phyloP scores from a whole-genome alignment of 108 stramenopile genomes.

The Cylindrotheca fusiformis region DNA sequence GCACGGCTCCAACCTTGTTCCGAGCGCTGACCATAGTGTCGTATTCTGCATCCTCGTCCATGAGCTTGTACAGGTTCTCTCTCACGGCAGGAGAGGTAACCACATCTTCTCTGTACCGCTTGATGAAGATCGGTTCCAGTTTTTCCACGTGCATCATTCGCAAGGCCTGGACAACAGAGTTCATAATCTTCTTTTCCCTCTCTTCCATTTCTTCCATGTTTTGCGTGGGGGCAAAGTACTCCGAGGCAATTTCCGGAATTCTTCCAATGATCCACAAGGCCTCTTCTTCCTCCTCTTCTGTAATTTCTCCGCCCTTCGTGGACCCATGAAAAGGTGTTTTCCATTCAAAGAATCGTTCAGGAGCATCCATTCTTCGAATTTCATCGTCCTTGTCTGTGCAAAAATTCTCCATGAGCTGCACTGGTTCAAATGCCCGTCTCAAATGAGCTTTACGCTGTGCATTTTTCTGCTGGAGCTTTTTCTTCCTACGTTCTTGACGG shows the following conservation, averaged over 20 bases:
- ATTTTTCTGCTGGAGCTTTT: constrained; percentile 40
- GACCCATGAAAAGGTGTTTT: constrained; percentile 46
- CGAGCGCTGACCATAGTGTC: constrained; percentile 64
- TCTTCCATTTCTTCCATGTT: constrained; percentile 42
- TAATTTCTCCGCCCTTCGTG: constrained; percentile 37
- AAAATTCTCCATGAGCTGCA: constrained; percentile 87
- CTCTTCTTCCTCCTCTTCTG: constrained; percentile 71
- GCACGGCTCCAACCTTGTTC: constrained; percentile 57
- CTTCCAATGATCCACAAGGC: constrained; percentile 77
- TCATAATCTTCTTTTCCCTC: constrained; percentile 47
- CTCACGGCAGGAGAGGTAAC: constrained; percentile 72
- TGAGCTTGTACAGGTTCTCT: constrained; percentile 67
- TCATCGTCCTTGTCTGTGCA: constrained; percentile 89
- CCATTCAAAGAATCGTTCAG: constrained; percentile 85
- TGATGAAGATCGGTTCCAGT: constrained; percentile 82
- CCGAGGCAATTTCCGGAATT: constrained; percentile 69
- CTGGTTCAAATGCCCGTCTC: constrained; percentile 84
- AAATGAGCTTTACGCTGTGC: constrained; percentile 76
- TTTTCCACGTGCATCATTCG: constrained; percentile 76
- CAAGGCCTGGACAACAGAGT: constrained; percentile 68
- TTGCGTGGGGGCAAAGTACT: constrained; percentile 44
- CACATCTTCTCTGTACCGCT: constrained; percentile 69
- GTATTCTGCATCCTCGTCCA: constrained; percentile 87
- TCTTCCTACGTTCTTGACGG: constrained; percentile 51
- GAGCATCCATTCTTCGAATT: constrained; percentile 66